A percentile compares a stretch with the other conserved stretches of the same genome.
phyloP scores from a whole-genome alignment of 352 stramenopile species.

The Globisporangium cylindrosporum region DNA sequence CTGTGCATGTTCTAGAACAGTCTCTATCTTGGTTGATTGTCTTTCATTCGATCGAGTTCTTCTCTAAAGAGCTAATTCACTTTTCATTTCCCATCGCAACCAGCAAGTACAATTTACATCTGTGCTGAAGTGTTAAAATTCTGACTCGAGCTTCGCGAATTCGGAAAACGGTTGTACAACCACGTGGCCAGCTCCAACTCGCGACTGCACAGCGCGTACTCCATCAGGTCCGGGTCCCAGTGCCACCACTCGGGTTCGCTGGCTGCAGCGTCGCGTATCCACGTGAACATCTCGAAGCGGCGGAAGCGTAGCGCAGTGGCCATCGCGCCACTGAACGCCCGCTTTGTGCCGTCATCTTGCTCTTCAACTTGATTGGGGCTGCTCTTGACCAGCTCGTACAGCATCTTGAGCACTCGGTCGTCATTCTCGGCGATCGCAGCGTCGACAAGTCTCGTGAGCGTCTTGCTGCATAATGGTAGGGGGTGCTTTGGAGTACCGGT shows the following conservation, averaged over 20 bases:
- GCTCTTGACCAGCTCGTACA: not conserved
- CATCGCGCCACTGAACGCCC: not conserved
- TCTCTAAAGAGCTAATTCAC: no score
- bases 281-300: not conserved
- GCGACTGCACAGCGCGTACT: not conserved
- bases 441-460: not conserved
- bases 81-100: no score
- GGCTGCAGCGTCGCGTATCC: not conserved
- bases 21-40: no score
- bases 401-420: not conserved
- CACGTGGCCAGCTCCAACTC: no score
- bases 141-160: no score
- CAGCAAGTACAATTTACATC: no score
- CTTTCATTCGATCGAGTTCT: no score
- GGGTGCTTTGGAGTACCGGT: no score
- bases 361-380: not conserved
- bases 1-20: no score
- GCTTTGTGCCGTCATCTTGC: not conserved
- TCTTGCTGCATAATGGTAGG: no score
- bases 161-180: no score
- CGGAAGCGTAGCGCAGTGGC: not conserved
- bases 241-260: not conserved
- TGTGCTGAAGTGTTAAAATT: no score
- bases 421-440: not conserved
- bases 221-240: not conserved